Percentiles rank a stretch among this genome's conserved stretches.
phyloP scores from a whole-genome alignment of 805 yeast species.

The Lipomyces lipofer region DNA sequence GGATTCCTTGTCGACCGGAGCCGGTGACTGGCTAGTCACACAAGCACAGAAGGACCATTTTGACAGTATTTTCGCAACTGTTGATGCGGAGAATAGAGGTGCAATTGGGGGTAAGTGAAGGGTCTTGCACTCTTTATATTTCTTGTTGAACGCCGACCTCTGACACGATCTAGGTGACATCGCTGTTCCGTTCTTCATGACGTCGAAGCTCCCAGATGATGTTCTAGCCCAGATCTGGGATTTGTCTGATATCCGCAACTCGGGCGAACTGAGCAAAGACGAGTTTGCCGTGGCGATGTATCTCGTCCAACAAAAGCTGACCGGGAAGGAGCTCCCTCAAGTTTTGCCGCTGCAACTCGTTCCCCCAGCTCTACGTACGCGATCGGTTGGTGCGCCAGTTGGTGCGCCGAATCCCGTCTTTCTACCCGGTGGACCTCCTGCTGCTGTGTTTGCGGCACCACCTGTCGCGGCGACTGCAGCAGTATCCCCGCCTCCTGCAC shows the following conservation, averaged over 20 bases:
- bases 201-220: slow-evolving; percentile 82
- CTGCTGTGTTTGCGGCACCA: slow-evolving; percentile 10
- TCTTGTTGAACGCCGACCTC: background rate
- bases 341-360: slow-evolving; percentile 69
- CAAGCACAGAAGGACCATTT: slow-evolving; percentile 72
- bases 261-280: slow-evolving; percentile 72
- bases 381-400: slow-evolving; percentile 23
- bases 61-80: slow-evolving; percentile 72
- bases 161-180: slow-evolving; percentile 54
- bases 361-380: slow-evolving; percentile 25
- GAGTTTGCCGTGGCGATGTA: slow-evolving; percentile 95
- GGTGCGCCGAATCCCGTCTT: slow-evolving; percentile 7
- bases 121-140: background rate
- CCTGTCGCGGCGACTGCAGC: slow-evolving; percentile 28
- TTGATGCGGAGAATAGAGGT: slow-evolving; percentile 49
- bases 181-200: slow-evolving; percentile 84
- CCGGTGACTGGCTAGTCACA: slow-evolving; percentile 66
- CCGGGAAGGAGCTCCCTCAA: slow-evolving; percentile 77
- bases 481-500: slow-evolving; percentile 39
- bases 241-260: slow-evolving; percentile 82
- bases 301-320: slow-evolving; percentile 77
- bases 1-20: slow-evolving; percentile 33
- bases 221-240: slow-evolving; percentile 92
- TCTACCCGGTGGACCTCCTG: background rate
- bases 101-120: slow-evolving; percentile 25